Base-by-base conservation (phyloP, 768 basidiomycete genomes). In the Suillus lakei region DNA sequence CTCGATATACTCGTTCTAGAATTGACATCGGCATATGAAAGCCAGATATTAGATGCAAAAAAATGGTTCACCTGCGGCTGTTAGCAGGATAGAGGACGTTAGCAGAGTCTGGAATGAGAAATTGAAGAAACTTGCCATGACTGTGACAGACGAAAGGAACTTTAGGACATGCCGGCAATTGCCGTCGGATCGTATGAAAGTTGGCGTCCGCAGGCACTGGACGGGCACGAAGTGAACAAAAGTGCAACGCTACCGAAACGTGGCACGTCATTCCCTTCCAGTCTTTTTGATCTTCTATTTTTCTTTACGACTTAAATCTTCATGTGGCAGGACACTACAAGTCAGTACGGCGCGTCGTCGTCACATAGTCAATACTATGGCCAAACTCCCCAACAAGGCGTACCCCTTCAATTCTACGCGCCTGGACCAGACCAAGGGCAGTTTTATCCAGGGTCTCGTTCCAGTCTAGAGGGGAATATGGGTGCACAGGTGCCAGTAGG, bases 1-100 rank as follows among this genome's bases (percentile, higher is more conserved):
- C 79, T 99, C 97, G 79, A 99, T 99, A 78, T 99, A 98, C 78
- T 98, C 96, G 85, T 99, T 99, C 94, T 99, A 68, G 64, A 65
- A 64, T 16, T 28, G 34, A 28, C 5, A 16, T 62, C 76, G 71
- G 53, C 2, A 46, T 12, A 34, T n/a, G 41, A 5, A 65, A 63
- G 60, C 6, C 16, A 43, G 9, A 32, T 26, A 21, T 38, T n/a
- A 21, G 38, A 3, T 16, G 44, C 15, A 43, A 64, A 44, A n/a
- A 44, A 3, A 61, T 15, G 12, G 28, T 56, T 66, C 82, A 91
- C 90, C 87, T 91, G 90, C 73, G 90, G 90, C 90, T 92, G 67
- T 70, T 28, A 46, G 30, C 34, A 50, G 56, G 39, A 58, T 15
- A 23, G 34, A 16, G 21, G 60, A 18, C 59, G 67, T 78, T 39